Evolutionary conservation across 179 eudicot species (phyloP).

Genomic region (Spergularia azorica): DNA sequence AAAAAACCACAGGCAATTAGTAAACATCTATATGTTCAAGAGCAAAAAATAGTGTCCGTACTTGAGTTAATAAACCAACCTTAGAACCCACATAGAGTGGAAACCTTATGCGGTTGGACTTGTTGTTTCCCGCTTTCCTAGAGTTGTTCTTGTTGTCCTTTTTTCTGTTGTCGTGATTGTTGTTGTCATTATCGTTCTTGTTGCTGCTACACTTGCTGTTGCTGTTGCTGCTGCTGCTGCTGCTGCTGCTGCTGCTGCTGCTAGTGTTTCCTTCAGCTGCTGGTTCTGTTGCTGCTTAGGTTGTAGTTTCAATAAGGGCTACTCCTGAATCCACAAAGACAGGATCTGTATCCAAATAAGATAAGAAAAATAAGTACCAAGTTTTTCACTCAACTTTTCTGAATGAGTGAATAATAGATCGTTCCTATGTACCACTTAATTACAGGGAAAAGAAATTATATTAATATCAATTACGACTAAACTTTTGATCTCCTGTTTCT

Average conservation of each 20-base stretch:
- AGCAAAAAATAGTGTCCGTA: not conserved
- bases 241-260: not conserved
- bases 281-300: not conserved
- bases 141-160: not conserved
- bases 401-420: not conserved
- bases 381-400: not conserved
- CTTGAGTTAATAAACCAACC: slow-evolving; percentile 11
- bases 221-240: not conserved
- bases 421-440: not conserved
- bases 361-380: not conserved
- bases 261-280: not conserved
- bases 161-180: not conserved
- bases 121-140: not conserved
- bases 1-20: slow-evolving; percentile 16
- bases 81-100: slow-evolving; percentile 5
- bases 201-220: not conserved
- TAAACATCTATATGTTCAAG: not conserved
- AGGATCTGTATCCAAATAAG: not conserved
- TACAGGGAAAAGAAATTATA: not conserved
- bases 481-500: no score
- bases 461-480: no score
- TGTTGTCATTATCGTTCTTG: not conserved
- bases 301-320: slow-evolving; percentile 2
- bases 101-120: slow-evolving; percentile 9
- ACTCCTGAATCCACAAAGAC: slow-evolving; percentile 1